Conservation (phyloP, 306 rosid genomes). For the Sesbania bispinosa region DNA sequence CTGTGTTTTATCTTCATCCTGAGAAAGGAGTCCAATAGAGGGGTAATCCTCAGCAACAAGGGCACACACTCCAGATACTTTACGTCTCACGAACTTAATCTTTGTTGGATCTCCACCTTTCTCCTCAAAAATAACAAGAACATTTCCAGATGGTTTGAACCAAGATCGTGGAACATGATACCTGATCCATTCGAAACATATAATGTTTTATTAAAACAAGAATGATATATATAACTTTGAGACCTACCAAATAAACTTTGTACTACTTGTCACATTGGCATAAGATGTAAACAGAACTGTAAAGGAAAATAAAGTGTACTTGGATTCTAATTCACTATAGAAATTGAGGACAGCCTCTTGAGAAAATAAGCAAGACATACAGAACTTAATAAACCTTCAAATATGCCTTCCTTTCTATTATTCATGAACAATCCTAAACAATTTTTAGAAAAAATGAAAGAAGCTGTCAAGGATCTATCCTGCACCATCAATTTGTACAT, state of each 20-base stretch:
- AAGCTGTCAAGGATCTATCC: background rate
- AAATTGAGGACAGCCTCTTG: background rate
- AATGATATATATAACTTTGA: background rate
- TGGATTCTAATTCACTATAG: background rate
- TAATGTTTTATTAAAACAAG: background rate
- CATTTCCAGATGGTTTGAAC: conserved; percentile 88
- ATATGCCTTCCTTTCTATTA: background rate
- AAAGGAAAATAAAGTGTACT: background rate
- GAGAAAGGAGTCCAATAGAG: conserved; percentile 39
- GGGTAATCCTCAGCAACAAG: conserved; percentile 67
- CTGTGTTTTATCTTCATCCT: conserved; percentile 34
- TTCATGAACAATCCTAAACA: background rate
- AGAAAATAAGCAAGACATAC: background rate
- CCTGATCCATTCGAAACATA: conserved; percentile 44
- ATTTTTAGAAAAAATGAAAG: background rate
- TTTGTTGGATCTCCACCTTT: conserved; percentile 81
- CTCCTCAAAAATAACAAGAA: conserved; percentile 86
- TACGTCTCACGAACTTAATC: conserved; percentile 55
- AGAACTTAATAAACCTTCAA: background rate
- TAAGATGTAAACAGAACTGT: background rate
- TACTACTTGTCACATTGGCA: background rate
- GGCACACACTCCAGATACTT: conserved; percentile 50
- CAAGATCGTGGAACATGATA: conserved; percentile 96
- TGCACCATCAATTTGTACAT: background rate
- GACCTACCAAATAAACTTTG: background rate